Percentiles rank a stretch among this genome's conserved stretches.
Evolutionary conservation across 2,329 filamentous ascomycete species (phyloP).

Genomic region (Balansia obtecta): DNA sequence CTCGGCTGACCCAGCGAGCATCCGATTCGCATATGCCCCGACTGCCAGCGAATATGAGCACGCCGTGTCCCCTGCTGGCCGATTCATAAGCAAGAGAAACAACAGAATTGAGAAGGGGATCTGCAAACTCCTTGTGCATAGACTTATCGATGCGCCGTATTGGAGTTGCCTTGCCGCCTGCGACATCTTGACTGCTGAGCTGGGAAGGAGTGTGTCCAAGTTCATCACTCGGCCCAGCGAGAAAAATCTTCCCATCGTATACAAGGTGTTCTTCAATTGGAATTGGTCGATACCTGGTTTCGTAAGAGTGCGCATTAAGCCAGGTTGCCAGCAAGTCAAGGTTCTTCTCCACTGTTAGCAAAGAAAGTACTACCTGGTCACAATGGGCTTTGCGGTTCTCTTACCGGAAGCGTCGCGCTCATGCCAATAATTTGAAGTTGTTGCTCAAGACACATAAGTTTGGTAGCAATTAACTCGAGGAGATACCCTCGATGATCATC

Average conservation of each 20-base stretch:
- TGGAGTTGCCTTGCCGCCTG: constrained; percentile 25
- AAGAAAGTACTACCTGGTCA: neutral
- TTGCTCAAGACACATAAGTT: constrained; percentile 56
- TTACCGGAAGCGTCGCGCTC: constrained; percentile 65
- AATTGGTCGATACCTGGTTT: constrained; percentile 61
- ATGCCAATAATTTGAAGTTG: constrained; percentile 62
- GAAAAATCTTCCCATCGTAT: constrained; percentile 56
- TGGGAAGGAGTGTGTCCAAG: constrained; percentile 46
- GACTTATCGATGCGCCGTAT: constrained; percentile 42
- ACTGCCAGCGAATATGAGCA: constrained; percentile 62
- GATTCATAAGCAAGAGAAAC: constrained; percentile 59
- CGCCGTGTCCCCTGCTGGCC: constrained; percentile 54
- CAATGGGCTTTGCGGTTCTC: constrained; percentile 10
- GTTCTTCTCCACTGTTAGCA: constrained; percentile 36
- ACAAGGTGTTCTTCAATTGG: constrained; percentile 66
- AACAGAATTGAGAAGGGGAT: constrained; percentile 56
- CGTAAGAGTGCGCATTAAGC: constrained; percentile 59
- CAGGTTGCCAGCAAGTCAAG: constrained; percentile 56
- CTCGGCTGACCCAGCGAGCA: constrained; percentile 54
- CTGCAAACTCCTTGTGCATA: constrained; percentile 46
- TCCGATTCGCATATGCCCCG: constrained; percentile 55
- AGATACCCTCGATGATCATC: constrained; percentile 66
- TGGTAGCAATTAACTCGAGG: constrained; percentile 61
- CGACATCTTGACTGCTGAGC: constrained; percentile 25
- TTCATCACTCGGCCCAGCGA: constrained; percentile 40